A percentile compares a stretch with the other conserved stretches of the same genome.
Conservation (phyloP, 2,329 filamentous ascomycete species). For the Penicillium palitans region DNA sequence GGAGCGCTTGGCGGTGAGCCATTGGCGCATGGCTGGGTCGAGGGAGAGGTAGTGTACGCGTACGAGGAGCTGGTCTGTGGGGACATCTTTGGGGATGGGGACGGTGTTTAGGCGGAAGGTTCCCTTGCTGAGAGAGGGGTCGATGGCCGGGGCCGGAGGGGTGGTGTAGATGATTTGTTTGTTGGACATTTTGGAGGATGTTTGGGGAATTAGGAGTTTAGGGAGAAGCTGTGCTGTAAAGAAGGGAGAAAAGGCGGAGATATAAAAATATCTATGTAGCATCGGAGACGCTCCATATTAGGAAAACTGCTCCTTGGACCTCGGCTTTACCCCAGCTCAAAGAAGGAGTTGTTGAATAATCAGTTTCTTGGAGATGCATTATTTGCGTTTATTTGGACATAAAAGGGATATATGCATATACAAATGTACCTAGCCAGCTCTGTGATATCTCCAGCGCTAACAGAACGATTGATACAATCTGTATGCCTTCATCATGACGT, state of each 20-base stretch:
- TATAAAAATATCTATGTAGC: slow-evolving; percentile 1
- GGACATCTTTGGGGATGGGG: slow-evolving; percentile 30
- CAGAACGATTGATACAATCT: background rate
- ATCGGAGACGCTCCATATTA: slow-evolving; percentile 28
- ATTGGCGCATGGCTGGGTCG: slow-evolving; percentile 75
- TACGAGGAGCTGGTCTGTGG: slow-evolving; percentile 61
- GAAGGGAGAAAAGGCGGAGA: background rate
- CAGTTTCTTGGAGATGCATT: background rate
- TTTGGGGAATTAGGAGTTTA: background rate
- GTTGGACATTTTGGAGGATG: slow-evolving; percentile 30
- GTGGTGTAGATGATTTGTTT: slow-evolving; percentile 41
- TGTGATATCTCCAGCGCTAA: background rate
- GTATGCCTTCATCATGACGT: background rate
- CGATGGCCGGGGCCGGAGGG: slow-evolving; percentile 35
- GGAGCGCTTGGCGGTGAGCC: slow-evolving; percentile 61
- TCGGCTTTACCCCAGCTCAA: slow-evolving; percentile 17
- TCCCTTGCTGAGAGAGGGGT: slow-evolving; percentile 37
- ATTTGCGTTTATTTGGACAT: background rate
- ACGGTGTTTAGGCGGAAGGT: slow-evolving; percentile 38
- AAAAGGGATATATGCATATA: background rate
- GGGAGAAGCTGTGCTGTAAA: background rate
- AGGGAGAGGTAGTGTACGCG: slow-evolving; percentile 65
- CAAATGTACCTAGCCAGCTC: background rate
- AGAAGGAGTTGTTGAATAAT: slow-evolving; percentile 3
- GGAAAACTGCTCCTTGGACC: slow-evolving; percentile 29